Evolutionary conservation across 225 moss, liverwort and hornwort genomes (phyloP).

Genomic region (Marchantia polymorpha): DNA sequence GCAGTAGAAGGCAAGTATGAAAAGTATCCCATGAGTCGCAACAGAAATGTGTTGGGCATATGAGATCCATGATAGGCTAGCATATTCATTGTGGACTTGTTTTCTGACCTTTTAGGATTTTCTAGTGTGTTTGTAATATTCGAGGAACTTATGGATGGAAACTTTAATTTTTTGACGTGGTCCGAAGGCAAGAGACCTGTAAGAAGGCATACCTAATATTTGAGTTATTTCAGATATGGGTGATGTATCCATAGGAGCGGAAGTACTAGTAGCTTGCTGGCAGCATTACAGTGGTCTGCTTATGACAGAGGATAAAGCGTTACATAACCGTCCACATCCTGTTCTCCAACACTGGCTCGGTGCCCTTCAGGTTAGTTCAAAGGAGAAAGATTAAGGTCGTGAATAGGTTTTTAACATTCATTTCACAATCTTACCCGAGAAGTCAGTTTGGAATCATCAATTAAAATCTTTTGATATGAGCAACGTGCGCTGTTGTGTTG

Average conservation of each 20-base stretch:
- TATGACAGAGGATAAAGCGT: constrained; percentile 61
- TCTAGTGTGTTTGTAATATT: no score
- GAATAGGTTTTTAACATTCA: no score
- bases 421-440: no score
- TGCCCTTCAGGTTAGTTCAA: constrained; percentile 68
- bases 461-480: background rate
- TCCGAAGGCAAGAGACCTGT: background rate
- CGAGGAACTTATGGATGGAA: no score
- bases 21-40: background rate
- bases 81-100: background rate
- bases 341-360: constrained; percentile 80
- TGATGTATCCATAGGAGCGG: constrained; percentile 60
- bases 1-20: background rate
- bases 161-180: no score
- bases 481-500: background rate
- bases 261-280: constrained; percentile 90
- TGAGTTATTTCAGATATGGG: constrained; percentile 27
- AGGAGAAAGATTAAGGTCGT: background rate
- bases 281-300: constrained; percentile 74
- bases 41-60: background rate
- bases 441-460: background rate
- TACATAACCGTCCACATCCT: constrained; percentile 65
- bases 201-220: background rate
- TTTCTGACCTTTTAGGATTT: background rate
- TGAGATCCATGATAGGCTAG: background rate